Percentiles rank a stretch among this genome's conserved stretches.
Conservation (phyloP, 148 eudicot species). For the Euryodendron excelsum region DNA sequence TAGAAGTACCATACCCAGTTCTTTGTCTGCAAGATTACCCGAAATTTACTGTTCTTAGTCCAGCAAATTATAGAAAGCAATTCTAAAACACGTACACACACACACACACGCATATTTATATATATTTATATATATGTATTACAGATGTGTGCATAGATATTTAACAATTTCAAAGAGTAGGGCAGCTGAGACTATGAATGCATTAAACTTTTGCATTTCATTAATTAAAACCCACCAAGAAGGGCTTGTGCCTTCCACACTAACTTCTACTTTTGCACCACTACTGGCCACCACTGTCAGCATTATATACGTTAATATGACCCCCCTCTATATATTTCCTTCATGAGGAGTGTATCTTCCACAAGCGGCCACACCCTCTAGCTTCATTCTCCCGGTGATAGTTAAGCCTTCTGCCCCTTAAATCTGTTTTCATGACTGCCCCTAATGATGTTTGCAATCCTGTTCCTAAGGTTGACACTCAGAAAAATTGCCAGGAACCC, state of each 20-base stretch:
- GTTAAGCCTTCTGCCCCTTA: neutral
- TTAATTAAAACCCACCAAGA: slow-evolving; percentile 5
- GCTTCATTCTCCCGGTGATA: neutral
- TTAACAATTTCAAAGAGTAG: neutral
- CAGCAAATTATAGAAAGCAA: too few species aligned
- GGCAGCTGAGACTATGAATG: neutral
- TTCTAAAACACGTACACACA: too few species aligned
- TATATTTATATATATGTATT: neutral
- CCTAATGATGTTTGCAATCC: neutral
- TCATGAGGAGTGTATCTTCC: neutral
- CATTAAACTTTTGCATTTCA: neutral
- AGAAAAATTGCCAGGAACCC: neutral
- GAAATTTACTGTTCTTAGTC: too few species aligned
- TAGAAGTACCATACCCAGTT: too few species aligned
- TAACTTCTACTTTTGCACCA: neutral
- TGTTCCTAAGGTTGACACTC: neutral
- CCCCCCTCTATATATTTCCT: slow-evolving; percentile 11
- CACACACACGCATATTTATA: too few species aligned
- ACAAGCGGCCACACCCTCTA: slow-evolving; percentile 5
- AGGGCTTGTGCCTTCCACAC: slow-evolving; percentile 17
- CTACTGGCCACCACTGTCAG: slow-evolving; percentile 1
- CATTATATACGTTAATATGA: neutral
- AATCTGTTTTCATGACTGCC: neutral
- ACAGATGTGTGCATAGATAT: neutral
- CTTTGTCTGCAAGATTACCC: too few species aligned